Evolutionary conservation across 768 basidiomycete species (phyloP), one percentile per base, ranked within the genome.

Genomic region (Cyathus striatus): DNA sequence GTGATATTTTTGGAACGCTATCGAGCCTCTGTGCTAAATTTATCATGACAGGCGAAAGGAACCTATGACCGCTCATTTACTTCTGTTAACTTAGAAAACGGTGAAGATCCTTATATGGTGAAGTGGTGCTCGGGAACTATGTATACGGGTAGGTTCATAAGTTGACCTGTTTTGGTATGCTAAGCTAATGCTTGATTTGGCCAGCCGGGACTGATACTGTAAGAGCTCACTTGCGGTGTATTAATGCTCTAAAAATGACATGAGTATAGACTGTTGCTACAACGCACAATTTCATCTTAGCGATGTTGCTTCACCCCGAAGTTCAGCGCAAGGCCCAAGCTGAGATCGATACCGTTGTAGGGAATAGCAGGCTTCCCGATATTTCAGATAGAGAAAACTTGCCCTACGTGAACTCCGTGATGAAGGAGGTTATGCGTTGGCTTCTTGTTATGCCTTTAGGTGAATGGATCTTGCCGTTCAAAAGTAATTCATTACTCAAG

Each of bases 351-450:
- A 37, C 36, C 9, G 17, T 37, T n/a, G 17, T 37, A 37, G 36
- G 36, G 9, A 10, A 10, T 37, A 50, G 52, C 13, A 38, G 59
- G 9, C 52, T 64, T 1, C 63, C 62, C 4, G 33, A 38, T 9
- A 47, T 61, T 18, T 44, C 44, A 2, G 62, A 64, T 33, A 40
- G 50, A 5, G 25, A 44, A 2, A 23, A 50, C 3, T 45, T 62
- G 4, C 57, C 60, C 4, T 64, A 59, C 36, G 17, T 63, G 17
- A 46, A 52, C 16, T 55, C 55, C 7, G 33, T 60, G 3, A 44
- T 53, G 20, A 52, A 54, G 25, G 60, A 63, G 27, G 47, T 55
- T n/a, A 27, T 56, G 10, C 46, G 59, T 13, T 61, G 56, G 54
- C 44, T 54, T 22, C 26, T 40, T 12, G 44, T 53, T 39, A 33